Conservation (phyloP, 2,329 filamentous ascomycete species). For the Botrytis porri region DNA sequence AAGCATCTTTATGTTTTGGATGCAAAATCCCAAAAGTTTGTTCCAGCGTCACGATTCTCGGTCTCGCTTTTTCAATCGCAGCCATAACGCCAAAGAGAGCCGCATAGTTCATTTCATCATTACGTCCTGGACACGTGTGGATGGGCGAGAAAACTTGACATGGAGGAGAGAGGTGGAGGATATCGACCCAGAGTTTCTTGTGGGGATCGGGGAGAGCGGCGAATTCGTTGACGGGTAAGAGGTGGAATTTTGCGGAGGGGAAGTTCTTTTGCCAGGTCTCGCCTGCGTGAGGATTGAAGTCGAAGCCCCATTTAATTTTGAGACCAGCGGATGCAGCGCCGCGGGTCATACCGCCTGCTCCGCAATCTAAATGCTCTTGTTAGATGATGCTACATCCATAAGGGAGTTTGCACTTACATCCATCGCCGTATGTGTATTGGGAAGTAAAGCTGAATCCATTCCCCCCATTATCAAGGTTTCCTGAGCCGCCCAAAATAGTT, state of each 20-base stretch:
- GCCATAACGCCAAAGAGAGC: constrained; percentile 50
- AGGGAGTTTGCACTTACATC: constrained; percentile 23
- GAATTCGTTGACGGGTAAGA: constrained; percentile 49
- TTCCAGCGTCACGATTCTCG: constrained; percentile 71
- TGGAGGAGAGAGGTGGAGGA: constrained; percentile 72
- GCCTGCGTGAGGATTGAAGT: constrained; percentile 45
- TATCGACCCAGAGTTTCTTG: constrained; percentile 49
- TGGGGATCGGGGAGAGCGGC: constrained; percentile 34
- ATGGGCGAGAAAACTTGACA: constrained; percentile 73
- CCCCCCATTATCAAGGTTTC: background rate
- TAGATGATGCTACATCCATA: background rate
- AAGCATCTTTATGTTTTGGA: constrained; percentile 16
- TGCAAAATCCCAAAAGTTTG: constrained; percentile 66
- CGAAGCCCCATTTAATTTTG: constrained; percentile 58
- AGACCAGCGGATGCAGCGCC: constrained; percentile 61
- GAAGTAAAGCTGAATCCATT: background rate
- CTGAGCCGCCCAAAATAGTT: constrained; percentile 21
- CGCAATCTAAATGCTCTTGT: constrained; percentile 46
- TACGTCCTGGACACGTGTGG: constrained; percentile 56
- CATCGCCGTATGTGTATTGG: constrained; percentile 28
- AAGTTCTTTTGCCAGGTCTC: constrained; percentile 26
- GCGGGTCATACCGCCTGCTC: constrained; percentile 66
- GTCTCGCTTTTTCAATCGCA: constrained; percentile 56
- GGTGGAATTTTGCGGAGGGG: constrained; percentile 26
- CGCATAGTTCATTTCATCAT: constrained; percentile 67